A percentile compares a stretch with the other conserved stretches of the same genome.
phyloP scores from a whole-genome alignment of 2,329 filamentous ascomycete genomes.

The Fusarium kyushuense region DNA sequence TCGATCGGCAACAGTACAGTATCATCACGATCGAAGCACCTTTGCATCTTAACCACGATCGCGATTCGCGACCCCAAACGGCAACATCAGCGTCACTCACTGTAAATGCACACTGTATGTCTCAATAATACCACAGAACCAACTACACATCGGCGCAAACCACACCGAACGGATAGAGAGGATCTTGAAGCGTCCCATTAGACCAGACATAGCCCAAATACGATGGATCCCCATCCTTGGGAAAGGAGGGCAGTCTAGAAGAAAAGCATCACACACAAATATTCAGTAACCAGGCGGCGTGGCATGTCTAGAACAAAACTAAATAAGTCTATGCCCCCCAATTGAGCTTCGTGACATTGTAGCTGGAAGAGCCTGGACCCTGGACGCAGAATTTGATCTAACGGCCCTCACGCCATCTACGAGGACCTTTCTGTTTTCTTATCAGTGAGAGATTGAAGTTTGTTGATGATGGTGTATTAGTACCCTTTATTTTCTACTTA shows the following conservation, averaged over 20 bases:
- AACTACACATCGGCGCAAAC: background rate
- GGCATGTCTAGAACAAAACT: slow-evolving; percentile 22
- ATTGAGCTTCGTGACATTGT: background rate
- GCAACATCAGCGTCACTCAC: background rate
- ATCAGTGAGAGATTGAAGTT: background rate
- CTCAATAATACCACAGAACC: background rate
- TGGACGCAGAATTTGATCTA: background rate
- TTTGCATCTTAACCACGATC: background rate
- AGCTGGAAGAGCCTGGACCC: slow-evolving; percentile 18
- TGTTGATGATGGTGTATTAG: background rate
- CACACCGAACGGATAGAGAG: background rate
- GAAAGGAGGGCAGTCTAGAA: slow-evolving; percentile 32
- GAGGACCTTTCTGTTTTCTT: background rate
- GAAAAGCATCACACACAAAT: background rate
- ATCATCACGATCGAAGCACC: background rate
- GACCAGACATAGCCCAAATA: background rate
- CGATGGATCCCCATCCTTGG: background rate
- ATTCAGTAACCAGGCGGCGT: background rate
- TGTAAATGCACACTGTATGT: background rate
- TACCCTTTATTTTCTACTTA: background rate
- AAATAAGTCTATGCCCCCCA: slow-evolving; percentile 7
- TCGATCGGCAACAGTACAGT: background rate
- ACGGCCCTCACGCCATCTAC: background rate
- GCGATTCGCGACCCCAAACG: background rate
- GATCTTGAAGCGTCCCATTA: slow-evolving; percentile 2